Conservation (phyloP, 2,329 filamentous ascomycete species). For the Phoma herbarum region DNA sequence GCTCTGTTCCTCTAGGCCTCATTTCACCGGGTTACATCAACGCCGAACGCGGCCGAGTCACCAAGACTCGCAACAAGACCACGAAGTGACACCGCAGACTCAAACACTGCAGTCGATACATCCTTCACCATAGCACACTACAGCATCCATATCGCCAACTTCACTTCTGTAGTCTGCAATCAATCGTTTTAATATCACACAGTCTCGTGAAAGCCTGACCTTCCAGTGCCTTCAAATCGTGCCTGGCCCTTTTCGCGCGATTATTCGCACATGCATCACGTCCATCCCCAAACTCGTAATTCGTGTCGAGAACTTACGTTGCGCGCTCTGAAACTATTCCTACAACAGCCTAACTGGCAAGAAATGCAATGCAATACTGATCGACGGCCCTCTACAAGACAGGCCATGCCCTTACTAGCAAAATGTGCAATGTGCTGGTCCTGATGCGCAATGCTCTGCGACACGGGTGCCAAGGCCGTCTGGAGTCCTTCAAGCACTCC, state of each 20-base stretch:
- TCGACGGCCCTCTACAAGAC: no score
- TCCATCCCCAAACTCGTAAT: neutral
- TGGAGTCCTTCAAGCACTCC: no score
- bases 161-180: neutral
- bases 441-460: no score
- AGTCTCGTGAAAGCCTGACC: neutral
- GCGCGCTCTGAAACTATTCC: neutral
- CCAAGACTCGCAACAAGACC: neutral
- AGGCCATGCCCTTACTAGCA: no score
- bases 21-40: neutral
- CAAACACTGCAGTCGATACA: neutral
- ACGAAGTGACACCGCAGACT: neutral
- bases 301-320: neutral
- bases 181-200: neutral
- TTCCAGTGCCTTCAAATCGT: neutral
- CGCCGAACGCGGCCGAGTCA: neutral
- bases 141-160: neutral
- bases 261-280: neutral
- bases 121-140: neutral
- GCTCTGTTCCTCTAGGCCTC: conserved; percentile 28
- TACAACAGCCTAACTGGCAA: neutral
- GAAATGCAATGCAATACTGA: no score
- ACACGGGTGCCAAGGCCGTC: no score
- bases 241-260: neutral
- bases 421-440: no score